Conservation (phyloP, 169 alveolate species). For the Plasmodium adleri region DNA sequence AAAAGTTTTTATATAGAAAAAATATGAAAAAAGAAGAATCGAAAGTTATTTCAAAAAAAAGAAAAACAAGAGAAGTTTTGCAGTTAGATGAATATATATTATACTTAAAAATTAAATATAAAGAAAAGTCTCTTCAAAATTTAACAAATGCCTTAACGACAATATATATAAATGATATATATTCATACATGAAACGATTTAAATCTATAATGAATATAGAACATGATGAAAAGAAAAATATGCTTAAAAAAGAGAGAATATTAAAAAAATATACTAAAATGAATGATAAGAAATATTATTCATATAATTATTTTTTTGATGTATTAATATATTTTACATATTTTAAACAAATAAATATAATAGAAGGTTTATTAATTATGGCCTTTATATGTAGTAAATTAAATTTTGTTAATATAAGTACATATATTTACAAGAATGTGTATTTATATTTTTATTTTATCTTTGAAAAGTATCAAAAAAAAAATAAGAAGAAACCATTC, state of each 20-base stretch:
- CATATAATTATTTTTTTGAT: slow-evolving; percentile 72
- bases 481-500: slow-evolving; percentile 15
- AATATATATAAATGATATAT: slow-evolving; percentile 37
- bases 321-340: slow-evolving; percentile 72
- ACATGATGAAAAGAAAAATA: slow-evolving; percentile 40
- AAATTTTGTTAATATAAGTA: slow-evolving; percentile 30
- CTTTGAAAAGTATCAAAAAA: slow-evolving; percentile 63
- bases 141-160: slow-evolving; percentile 17
- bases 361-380: slow-evolving; percentile 59
- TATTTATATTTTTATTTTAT: slow-evolving; percentile 58
- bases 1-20: not conserved
- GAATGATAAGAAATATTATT: slow-evolving; percentile 51
- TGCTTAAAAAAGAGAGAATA: slow-evolving; percentile 53
- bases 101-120: slow-evolving; percentile 65
- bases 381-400: slow-evolving; percentile 63
- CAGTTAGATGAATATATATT: slow-evolving; percentile 65
- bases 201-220: slow-evolving; percentile 40
- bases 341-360: slow-evolving; percentile 57
- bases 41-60: not conserved
- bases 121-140: slow-evolving; percentile 28
- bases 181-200: slow-evolving; percentile 35
- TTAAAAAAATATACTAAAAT: slow-evolving; percentile 21
- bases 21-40: not conserved
- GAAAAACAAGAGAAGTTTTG: slow-evolving; percentile 18
- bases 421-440: slow-evolving; percentile 54